Evolutionary conservation across 768 basidiomycete species (phyloP).

Genomic region (Paxillus involutus): DNA sequence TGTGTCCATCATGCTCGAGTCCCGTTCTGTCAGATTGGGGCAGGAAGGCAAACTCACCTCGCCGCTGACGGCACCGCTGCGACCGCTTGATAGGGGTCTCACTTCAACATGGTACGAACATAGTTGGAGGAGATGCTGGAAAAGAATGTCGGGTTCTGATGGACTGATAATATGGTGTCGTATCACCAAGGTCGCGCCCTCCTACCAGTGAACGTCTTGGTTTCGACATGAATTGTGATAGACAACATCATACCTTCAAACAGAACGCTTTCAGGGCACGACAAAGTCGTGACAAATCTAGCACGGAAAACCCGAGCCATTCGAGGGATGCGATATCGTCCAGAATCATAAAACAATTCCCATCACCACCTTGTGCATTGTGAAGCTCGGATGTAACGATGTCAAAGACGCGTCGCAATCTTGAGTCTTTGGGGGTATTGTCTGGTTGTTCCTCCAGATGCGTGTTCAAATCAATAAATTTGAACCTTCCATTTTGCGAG

Average conservation of each 20-base stretch:
- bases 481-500: slow-evolving; percentile 39
- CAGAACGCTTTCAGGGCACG: slow-evolving; percentile 62
- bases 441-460: slow-evolving; percentile 27
- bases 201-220: slow-evolving; percentile 33
- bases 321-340: slow-evolving; percentile 69
- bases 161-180: slow-evolving; percentile 62
- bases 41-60: slow-evolving; percentile 46
- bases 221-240: not conserved
- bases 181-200: slow-evolving; percentile 53
- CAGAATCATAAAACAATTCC: slow-evolving; percentile 52
- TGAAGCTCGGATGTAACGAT: slow-evolving; percentile 30
- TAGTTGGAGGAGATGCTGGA: slow-evolving; percentile 58
- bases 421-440: slow-evolving; percentile 5
- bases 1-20: slow-evolving; percentile 22
- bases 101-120: slow-evolving; percentile 74
- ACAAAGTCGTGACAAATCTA: slow-evolving; percentile 54
- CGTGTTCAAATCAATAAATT: slow-evolving; percentile 54
- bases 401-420: slow-evolving; percentile 37
- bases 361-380: slow-evolving; percentile 3
- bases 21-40: not conserved
- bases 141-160: slow-evolving; percentile 58
- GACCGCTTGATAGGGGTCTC: slow-evolving; percentile 66
- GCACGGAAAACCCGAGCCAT: slow-evolving; percentile 62
- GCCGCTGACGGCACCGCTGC: slow-evolving; percentile 76
- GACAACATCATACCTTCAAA: slow-evolving; percentile 42